Evolutionary conservation across 2,329 filamentous ascomycete genomes (phyloP), one percentile per base, ranked within the genome.

Genomic region (Cytospora paraplurivora): DNA sequence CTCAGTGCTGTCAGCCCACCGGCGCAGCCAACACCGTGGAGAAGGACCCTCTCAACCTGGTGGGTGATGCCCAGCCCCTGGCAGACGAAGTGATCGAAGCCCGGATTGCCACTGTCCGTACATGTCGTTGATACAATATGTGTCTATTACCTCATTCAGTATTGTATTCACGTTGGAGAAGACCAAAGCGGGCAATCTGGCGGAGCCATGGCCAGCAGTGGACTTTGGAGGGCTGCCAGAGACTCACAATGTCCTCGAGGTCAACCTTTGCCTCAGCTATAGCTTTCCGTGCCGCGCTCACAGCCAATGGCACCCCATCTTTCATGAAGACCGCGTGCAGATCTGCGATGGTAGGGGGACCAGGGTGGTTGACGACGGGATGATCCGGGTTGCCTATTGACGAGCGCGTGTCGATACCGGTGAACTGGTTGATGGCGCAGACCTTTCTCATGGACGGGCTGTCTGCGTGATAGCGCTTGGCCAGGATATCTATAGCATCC

Each of bases 71-170:
- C 85, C 2, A 90, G 75, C 5, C 78, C 76, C 69, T 84, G 85
- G 59, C 82, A 82, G 32, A 90, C 84, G 66, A 79, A 88, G 72
- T 89, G 85, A 68, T 90, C 88, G 70, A 86, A 90, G 1, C 87
- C 87, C 0, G 87, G 87, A 71, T 89, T 90, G 17, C 86, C 86
- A 67, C 85, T 88, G 71, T 90, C 85, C 10, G 87, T 90, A 71
- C 88, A 90, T 6, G 87, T 89, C 0, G 86, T 88, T 32, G 86
- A 83, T 10, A 90, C 86, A 49, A 89, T 79, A 69, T 90, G 88
- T 3, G 87, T 90, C 64, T 66, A n/a, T 3, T 4, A n/a, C 7
- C 13, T 8, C 15, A 17, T 15, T 64, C 15, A 64, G 62, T 37
- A 13, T 41, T 27, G 17, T 13, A 56, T n/a, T 1, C 50, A 32